A percentile compares a stretch with the other conserved stretches of the same genome.
These are phyloP conservation scores for Reticulascus tulasneorum DNA, from an alignment of 2,329 filamentous ascomycete species.

Conservation along the genomic window DNA sequence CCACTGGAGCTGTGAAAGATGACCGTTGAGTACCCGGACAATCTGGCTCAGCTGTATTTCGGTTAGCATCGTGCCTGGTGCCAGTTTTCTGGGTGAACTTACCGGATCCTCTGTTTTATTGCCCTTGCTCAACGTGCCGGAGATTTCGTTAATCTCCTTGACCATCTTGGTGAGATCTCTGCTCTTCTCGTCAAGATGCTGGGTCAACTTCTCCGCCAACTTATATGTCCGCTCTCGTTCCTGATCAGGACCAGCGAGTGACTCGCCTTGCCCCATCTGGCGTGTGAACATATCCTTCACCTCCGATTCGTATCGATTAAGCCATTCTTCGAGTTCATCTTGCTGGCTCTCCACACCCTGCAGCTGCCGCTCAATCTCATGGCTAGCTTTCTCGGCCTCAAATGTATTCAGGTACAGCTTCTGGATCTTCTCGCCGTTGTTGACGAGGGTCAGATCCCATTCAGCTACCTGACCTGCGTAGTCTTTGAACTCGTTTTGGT, in stretches of 20 bases:
- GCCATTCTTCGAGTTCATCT: constrained; percentile 80
- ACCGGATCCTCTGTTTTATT: constrained; percentile 85
- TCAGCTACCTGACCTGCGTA: constrained; percentile 82
- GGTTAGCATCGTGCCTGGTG: constrained; percentile 17
- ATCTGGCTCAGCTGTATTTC: constrained; percentile 77
- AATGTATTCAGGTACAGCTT: constrained; percentile 89
- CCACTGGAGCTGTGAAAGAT: constrained; percentile 86
- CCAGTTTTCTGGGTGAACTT: constrained; percentile 32
- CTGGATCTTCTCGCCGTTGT: constrained; percentile 93
- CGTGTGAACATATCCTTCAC: constrained; percentile 84
- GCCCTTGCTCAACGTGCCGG: constrained; percentile 83
- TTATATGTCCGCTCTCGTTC: constrained; percentile 96
- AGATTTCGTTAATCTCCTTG: constrained; percentile 93
- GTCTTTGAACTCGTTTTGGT: constrained; percentile 92
- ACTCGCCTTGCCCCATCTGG: constrained; percentile 71
- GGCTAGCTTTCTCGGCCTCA: constrained; percentile 87
- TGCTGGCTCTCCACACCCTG: constrained; percentile 88
- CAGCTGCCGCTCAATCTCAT: constrained; percentile 90
- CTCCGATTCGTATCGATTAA: constrained; percentile 88
- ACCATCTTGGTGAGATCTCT: constrained; percentile 94
- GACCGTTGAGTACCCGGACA: constrained; percentile 88
- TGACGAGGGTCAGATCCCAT: constrained; percentile 90
- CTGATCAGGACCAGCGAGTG: constrained; percentile 83
- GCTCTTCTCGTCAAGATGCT: constrained; percentile 89
- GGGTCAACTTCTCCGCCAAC: constrained; percentile 86